A percentile compares a stretch with the other conserved stretches of the same genome.
These are phyloP conservation scores for Aspergillus melleus DNA, from an alignment of 2,329 filamentous ascomycete genomes.

Conservation along the genomic window DNA sequence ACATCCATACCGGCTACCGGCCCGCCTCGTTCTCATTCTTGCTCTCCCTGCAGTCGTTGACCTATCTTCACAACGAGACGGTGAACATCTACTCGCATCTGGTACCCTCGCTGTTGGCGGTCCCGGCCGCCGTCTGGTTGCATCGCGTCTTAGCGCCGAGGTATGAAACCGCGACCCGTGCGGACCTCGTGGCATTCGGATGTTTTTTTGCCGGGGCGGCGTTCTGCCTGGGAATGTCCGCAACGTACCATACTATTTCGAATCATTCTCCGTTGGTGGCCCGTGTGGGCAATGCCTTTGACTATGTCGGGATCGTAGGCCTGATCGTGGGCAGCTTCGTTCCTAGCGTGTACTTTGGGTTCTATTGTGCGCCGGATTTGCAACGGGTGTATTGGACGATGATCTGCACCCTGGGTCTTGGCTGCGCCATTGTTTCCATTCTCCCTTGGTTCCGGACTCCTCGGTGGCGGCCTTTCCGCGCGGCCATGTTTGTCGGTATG, in stretches of 20 bases:
- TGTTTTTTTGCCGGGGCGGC: constrained; percentile 79
- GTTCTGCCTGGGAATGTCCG: constrained; percentile 75
- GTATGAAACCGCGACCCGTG: constrained; percentile 60
- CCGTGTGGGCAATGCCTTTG: constrained; percentile 85
- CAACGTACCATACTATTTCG: constrained; percentile 78
- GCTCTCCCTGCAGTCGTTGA: constrained; percentile 58
- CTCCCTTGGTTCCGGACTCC: constrained; percentile 82
- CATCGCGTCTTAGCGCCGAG: constrained; percentile 62
- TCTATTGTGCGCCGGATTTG: constrained; percentile 67
- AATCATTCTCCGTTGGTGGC: constrained; percentile 81
- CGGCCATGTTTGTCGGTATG: constrained; percentile 84
- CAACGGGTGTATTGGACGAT: constrained; percentile 73
- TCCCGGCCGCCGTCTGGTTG: constrained; percentile 53
- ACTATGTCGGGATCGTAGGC: constrained; percentile 90
- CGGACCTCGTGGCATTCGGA: constrained; percentile 70
- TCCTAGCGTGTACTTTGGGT: constrained; percentile 83
- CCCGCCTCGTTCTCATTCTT: constrained; percentile 61
- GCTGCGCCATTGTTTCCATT: constrained; percentile 74
- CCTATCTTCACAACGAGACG: constrained; percentile 67
- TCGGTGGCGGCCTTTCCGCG: constrained; percentile 78
- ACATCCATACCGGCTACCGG: constrained; percentile 67
- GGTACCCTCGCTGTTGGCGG: constrained; percentile 63
- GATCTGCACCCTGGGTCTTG: constrained; percentile 75
- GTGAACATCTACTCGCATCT: constrained; percentile 74
- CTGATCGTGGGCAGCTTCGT: constrained; percentile 91